Base-by-base conservation (phyloP, 352 stramenopile species). In the Pythium coloratum region DNA sequence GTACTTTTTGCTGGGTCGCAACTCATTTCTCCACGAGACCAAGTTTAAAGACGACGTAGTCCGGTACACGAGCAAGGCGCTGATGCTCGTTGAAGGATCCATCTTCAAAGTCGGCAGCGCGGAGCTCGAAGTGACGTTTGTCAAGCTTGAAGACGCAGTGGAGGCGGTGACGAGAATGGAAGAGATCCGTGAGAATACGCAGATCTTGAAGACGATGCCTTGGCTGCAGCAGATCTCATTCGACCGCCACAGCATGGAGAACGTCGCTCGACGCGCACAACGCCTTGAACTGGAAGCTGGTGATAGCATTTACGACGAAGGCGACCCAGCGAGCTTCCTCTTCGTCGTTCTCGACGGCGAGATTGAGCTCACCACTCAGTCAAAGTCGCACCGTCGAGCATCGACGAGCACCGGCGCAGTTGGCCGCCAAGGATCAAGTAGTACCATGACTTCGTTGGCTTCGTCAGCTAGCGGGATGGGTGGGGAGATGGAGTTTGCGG, bases 21-120 rank as follows among this genome's bases (percentile, higher is more conserved):
- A 90, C 42, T 70, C 61, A 24, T 72, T 85, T 44, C 66, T 58
- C 6, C 78, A 87, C 55, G 76, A 76, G 40, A 50, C 42, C 2
- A 69, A 61, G 24, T 67, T 74, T 24, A 69, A 67, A 16, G 46
- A 73, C 4, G 84, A 92, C 28, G 42, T 88, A 44, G 73, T 92
- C 33, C 80, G 82, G 13, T 76, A 80, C 32, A 88, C 80, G 0
- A 92, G 84, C 74, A 90, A 91, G 32, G 80, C 84, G 26, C 61
- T 92, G n/a, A 78, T 91, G 64, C 73, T 91, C 4, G 77, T 79
- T n/a, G 82, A 89, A 70, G 80, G 76, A 24, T 88, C 77, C 26
- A 73, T 92, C 4, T 91, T 92, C 59, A 76, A 76, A 14, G 80
- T 81, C 55, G 84, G 82, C 30, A 82, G 76, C 38, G 77, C 64